phyloP scores from a whole-genome alignment of 2,329 filamentous ascomycete genomes.

The Aspergillus latus region DNA sequence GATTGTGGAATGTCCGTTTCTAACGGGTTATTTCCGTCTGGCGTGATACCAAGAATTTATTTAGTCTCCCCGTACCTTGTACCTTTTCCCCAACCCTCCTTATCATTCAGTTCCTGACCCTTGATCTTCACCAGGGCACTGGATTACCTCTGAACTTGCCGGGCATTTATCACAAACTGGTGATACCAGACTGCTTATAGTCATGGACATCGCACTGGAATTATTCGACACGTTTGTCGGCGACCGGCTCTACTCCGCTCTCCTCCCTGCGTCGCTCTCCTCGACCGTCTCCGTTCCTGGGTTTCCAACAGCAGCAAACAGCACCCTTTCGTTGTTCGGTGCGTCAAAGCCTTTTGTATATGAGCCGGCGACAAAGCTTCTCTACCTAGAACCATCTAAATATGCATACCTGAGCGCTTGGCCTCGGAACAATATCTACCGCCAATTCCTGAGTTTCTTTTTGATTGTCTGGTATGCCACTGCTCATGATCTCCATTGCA shows the following conservation, averaged over 20 bases:
- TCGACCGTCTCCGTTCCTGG: constrained; percentile 55
- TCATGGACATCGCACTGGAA: constrained; percentile 92
- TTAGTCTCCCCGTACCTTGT: not conserved
- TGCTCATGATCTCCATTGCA: constrained; percentile 1
- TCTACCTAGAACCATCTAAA: constrained; percentile 68
- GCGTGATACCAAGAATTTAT: constrained; percentile 28
- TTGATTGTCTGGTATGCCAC: constrained; percentile 76
- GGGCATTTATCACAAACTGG: no score
- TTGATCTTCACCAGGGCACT: not conserved
- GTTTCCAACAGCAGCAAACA: constrained; percentile 56
- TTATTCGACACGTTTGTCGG: constrained; percentile 76
- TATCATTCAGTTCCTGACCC: not conserved
- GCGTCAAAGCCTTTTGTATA: constrained; percentile 53
- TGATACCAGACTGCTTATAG: not conserved
- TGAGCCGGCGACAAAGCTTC: constrained; percentile 68
- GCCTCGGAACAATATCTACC: constrained; percentile 72
- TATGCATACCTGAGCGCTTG: constrained; percentile 78
- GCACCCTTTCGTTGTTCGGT: constrained; percentile 56
- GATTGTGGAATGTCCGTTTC: no score
- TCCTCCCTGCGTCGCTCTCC: constrained; percentile 62
- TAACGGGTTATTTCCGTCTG: constrained; percentile 30
- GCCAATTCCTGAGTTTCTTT: constrained; percentile 75
- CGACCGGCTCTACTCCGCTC: constrained; percentile 73
- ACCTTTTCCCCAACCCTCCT: not conserved
- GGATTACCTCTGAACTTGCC: no score